Evolutionary conservation across 176 grass and related monocot genomes (phyloP).

Genomic region (Cocos nucifera): DNA sequence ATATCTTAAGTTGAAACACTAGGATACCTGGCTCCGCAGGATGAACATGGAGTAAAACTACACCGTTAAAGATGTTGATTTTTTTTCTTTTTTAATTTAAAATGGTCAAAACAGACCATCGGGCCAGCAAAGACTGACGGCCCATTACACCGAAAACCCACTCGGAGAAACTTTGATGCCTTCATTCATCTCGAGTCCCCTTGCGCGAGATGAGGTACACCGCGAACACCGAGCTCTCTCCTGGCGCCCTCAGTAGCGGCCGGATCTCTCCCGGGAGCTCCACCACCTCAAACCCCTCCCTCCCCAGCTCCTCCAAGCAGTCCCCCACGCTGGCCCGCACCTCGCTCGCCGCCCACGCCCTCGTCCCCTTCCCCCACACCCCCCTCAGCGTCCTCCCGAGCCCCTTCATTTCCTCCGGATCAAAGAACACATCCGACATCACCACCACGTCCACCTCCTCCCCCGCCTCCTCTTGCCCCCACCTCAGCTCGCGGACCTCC

Average conservation of each 20-base stretch:
- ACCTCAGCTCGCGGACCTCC: conserved; percentile 45
- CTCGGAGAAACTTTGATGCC: no score
- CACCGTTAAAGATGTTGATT: no score
- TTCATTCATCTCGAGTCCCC: no score
- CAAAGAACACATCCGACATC: conserved; percentile 69
- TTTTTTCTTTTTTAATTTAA: no score
- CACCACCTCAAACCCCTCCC: conserved; percentile 33
- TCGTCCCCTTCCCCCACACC: conserved; percentile 26
- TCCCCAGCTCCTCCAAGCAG: conserved; percentile 34
- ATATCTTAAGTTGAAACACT: no score
- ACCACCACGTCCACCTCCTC: conserved; percentile 35
- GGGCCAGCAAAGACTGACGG: no score
- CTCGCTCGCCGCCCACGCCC: conserved; percentile 45
- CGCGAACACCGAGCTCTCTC: conserved; percentile 20
- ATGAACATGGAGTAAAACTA: no score
- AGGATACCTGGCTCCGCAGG: no score
- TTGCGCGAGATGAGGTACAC: conserved; percentile 21
- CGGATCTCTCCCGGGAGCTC: conserved; percentile 21
- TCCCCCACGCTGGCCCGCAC: conserved; percentile 28
- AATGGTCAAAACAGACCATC: no score
- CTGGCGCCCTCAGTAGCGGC: conserved; percentile 17
- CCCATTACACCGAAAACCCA: no score
- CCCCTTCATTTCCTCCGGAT: conserved; percentile 40
- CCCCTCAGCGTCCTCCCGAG: conserved; percentile 31
- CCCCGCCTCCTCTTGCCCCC: conserved; percentile 3